Percentiles rank a stretch among this genome's conserved stretches.
phyloP scores from a whole-genome alignment of 2,329 filamentous ascomycete genomes.

The Dactylonectria macrodidyma region DNA sequence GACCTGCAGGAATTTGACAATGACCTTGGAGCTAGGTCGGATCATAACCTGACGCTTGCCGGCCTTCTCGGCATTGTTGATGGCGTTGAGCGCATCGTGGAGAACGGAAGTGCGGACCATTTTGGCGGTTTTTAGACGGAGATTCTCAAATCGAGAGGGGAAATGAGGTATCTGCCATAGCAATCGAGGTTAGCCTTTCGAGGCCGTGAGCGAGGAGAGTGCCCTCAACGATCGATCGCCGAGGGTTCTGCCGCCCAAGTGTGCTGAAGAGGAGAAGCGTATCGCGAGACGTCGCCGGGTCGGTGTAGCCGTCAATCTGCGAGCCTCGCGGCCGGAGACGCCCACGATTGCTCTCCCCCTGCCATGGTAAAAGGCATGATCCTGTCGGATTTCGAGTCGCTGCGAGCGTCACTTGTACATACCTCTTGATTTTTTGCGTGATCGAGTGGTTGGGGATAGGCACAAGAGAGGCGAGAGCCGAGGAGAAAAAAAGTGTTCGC shows the following conservation, averaged over 20 bases:
- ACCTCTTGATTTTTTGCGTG: conserved; percentile 58
- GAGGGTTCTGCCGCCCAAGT: conserved; percentile 81
- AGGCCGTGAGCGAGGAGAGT: conserved; percentile 78
- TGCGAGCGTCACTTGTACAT: conserved; percentile 56
- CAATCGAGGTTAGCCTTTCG: conserved; percentile 71
- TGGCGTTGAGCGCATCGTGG: conserved; percentile 98
- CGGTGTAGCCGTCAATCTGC: conserved; percentile 35
- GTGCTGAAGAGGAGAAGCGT: conserved; percentile 75
- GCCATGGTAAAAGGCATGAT: conserved; percentile 67
- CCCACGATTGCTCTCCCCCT: conserved; percentile 73
- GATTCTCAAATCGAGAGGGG: conserved; percentile 83
- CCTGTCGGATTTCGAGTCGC: conserved; percentile 55
- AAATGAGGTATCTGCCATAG: conserved; percentile 76
- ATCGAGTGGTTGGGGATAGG: conserved; percentile 47
- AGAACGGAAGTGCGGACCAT: conserved; percentile 99
- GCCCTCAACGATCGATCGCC: conserved; percentile 69
- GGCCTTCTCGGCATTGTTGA: conserved; percentile 99
- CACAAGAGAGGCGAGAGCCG: conserved; percentile 39
- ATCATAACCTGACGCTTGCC: conserved; percentile 99
- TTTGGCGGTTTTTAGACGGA: conserved; percentile 77
- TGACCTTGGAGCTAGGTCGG: conserved; percentile 99
- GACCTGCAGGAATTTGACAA: conserved; percentile 98
- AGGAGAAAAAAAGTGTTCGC: conserved; percentile 32
- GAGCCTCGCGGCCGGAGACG: conserved; percentile 46
- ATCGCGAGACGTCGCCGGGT: conserved; percentile 59